phyloP scores from a whole-genome alignment of 2,329 filamentous ascomycete species.

The Amauroascus niger region DNA sequence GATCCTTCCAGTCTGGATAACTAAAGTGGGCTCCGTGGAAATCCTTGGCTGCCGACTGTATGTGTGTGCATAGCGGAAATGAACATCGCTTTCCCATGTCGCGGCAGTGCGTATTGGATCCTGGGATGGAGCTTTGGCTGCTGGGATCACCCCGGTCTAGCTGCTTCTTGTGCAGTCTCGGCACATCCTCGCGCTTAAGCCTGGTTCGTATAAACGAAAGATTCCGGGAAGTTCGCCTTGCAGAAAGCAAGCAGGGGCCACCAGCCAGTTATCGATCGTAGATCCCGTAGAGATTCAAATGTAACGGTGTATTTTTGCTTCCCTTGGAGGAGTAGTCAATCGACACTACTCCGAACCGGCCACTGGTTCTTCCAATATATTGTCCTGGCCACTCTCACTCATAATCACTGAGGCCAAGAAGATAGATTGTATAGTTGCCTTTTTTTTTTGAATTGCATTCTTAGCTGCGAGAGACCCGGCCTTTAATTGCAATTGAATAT shows the following conservation, averaged over 20 bases:
- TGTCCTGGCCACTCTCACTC: too few species aligned
- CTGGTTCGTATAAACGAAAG: background rate
- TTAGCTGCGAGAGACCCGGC: too few species aligned
- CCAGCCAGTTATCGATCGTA: conserved; percentile 1
- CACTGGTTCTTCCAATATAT: too few species aligned
- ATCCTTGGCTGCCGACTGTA: background rate
- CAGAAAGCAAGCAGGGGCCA: conserved; percentile 1
- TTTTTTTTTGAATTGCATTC: too few species aligned
- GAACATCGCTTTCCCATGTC: background rate
- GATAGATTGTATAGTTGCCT: too few species aligned
- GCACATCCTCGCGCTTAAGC: background rate
- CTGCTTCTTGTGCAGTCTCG: background rate
- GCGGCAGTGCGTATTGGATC: background rate
- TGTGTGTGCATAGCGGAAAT: background rate
- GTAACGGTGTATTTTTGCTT: background rate
- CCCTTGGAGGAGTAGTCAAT: too few species aligned
- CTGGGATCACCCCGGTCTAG: background rate
- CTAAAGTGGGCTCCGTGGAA: background rate
- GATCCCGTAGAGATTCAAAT: background rate
- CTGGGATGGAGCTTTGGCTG: background rate
- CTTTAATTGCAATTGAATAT: too few species aligned
- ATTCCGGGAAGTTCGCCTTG: conserved; percentile 1
- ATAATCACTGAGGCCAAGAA: too few species aligned
- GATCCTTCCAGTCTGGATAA: background rate
- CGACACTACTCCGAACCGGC: too few species aligned